A percentile compares a stretch with the other conserved stretches of the same genome.
Evolutionary conservation across 2,329 filamentous ascomycete species (phyloP).

Genomic region (Davidsoniella neocaledoniae): DNA sequence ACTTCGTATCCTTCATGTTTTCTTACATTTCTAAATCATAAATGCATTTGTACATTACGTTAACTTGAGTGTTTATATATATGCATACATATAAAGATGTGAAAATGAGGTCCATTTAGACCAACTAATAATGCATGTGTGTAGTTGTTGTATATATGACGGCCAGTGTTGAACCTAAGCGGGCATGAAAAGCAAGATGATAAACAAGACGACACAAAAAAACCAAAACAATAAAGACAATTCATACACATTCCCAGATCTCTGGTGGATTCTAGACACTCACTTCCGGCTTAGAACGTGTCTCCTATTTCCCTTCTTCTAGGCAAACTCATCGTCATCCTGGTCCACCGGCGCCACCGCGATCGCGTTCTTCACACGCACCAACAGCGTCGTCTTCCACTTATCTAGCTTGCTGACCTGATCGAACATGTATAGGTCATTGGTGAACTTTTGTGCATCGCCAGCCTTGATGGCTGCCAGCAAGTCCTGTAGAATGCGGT

Average conservation of each 20-base stretch:
- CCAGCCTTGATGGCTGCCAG: constrained; percentile 56
- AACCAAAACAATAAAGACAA: no score
- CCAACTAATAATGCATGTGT: not conserved
- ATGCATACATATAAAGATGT: not conserved
- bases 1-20: no score
- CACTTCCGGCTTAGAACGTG: no score
- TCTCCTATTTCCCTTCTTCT: not conserved
- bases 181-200: no score
- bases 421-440: constrained; percentile 78
- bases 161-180: no score
- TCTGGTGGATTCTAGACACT: no score
- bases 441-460: constrained; percentile 68
- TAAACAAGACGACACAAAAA: no score
- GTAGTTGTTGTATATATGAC: no score
- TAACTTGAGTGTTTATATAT: no score
- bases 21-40: no score
- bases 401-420: constrained; percentile 88
- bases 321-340: constrained; percentile 15
- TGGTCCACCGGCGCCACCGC: constrained; percentile 34
- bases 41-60: no score
- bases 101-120: not conserved
- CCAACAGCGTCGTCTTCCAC: constrained; percentile 82
- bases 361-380: constrained; percentile 71
- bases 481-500: constrained; percentile 65
- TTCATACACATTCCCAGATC: not conserved